Percentiles rank a stretch among this genome's conserved stretches.
Evolutionary conservation across 345 rosid genomes (phyloP).

Genomic region (Raphanus raphanistrum): DNA sequence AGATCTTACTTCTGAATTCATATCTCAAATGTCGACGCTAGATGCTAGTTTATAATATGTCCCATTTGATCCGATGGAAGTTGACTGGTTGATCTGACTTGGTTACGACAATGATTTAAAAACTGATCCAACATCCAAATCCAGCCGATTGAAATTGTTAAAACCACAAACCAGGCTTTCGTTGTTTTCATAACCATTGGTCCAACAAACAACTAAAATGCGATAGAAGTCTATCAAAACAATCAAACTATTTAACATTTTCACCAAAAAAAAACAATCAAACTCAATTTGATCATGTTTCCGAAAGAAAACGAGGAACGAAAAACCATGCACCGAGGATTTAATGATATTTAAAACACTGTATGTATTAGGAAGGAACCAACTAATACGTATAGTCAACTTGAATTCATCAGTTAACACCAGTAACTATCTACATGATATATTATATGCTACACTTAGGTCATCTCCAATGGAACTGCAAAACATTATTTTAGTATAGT

Average conservation of each 20-base stretch:
- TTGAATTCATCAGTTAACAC: neutral
- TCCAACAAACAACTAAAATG: neutral
- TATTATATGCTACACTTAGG: too few relatives aligned
- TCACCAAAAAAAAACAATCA: neutral
- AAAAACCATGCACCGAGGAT: neutral
- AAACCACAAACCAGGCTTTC: neutral
- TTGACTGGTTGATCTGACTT: conserved; percentile 28
- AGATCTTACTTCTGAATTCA: neutral
- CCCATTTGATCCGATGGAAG: conserved; percentile 2
- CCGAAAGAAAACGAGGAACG: neutral
- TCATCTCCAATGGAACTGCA: too few relatives aligned
- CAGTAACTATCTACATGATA: neutral
- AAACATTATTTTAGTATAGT: too few relatives aligned
- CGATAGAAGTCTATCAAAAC: neutral
- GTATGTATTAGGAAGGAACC: neutral
- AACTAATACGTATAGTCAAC: neutral
- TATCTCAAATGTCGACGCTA: neutral
- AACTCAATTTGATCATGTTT: neutral
- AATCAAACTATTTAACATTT: too few relatives aligned
- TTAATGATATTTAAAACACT: too few relatives aligned
- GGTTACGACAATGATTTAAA: neutral
- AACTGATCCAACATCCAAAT: neutral
- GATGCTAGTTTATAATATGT: neutral
- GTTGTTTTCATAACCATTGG: neutral
- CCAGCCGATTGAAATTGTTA: neutral